phyloP scores from a whole-genome alignment of 768 basidiomycete species.

The Leccinum truebloodii region DNA sequence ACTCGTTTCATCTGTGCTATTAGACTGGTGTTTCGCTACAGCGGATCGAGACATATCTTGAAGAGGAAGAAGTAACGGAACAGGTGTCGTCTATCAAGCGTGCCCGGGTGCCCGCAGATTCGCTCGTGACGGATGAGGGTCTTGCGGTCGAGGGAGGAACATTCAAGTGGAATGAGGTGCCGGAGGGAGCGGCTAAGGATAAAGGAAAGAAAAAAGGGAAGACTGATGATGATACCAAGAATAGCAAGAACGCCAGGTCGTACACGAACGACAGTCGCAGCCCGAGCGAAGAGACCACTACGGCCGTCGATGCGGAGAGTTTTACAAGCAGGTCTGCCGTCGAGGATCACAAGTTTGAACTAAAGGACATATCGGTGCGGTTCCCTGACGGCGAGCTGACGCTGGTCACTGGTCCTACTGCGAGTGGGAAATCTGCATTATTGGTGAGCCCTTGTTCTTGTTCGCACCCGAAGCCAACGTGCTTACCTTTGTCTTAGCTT shows the following conservation, averaged over 20 bases:
- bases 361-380: slow-evolving; percentile 44
- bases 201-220: slow-evolving; percentile 3
- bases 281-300: slow-evolving; percentile 11
- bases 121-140: slow-evolving; percentile 30
- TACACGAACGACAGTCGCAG: not conserved
- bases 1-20: not conserved
- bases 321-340: slow-evolving; percentile 10
- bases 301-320: slow-evolving; percentile 18
- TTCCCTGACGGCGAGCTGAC: slow-evolving; percentile 51
- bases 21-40: slow-evolving; percentile 57
- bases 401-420: slow-evolving; percentile 49
- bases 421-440: slow-evolving; percentile 51
- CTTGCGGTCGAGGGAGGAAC: slow-evolving; percentile 52
- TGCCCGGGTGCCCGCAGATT: slow-evolving; percentile 22
- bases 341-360: slow-evolving; percentile 41
- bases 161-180: slow-evolving; percentile 59
- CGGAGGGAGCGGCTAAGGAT: slow-evolving; percentile 33
- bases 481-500: slow-evolving; percentile 20
- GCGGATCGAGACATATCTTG: slow-evolving; percentile 60
- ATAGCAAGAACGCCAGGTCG: slow-evolving; percentile 1
- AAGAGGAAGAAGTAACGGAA: slow-evolving; percentile 62
- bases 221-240: slow-evolving; percentile 18
- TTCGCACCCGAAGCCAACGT: not conserved
- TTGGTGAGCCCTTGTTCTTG: slow-evolving; percentile 30
- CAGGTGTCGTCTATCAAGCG: slow-evolving; percentile 60